Percentiles rank a stretch among this genome's conserved stretches.
These are phyloP conservation scores for Botrytis hyacinthi DNA, from an alignment of 2,329 filamentous ascomycete species.

Conservation along the genomic window DNA sequence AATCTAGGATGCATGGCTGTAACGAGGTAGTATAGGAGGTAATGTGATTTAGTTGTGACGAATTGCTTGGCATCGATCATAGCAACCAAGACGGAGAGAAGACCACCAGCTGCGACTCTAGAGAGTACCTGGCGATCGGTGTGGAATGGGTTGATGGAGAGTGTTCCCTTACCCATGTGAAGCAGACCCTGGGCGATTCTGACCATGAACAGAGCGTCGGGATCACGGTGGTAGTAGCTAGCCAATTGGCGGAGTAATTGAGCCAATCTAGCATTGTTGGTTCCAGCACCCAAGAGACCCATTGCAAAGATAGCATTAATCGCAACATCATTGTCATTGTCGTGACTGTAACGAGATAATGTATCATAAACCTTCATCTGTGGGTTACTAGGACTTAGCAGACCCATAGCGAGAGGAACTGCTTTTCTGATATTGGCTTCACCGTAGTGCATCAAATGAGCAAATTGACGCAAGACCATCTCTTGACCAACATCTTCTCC, in stretches of 20 bases:
- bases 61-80: slow-evolving; percentile 95
- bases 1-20: slow-evolving; percentile 97
- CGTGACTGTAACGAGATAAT: slow-evolving; percentile 93
- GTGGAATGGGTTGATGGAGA: slow-evolving; percentile 98
- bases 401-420: slow-evolving; percentile 92
- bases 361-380: slow-evolving; percentile 99
- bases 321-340: slow-evolving; percentile 97
- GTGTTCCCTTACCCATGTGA: slow-evolving; percentile 98
- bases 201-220: slow-evolving; percentile 97
- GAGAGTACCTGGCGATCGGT: slow-evolving; percentile 96
- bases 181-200: slow-evolving; percentile 95
- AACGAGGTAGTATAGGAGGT: slow-evolving; percentile 94
- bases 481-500: slow-evolving; percentile 97
- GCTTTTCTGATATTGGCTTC: slow-evolving; percentile 96
- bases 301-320: slow-evolving; percentile 99
- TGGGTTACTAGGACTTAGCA: slow-evolving; percentile 95
- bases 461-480: slow-evolving; percentile 97
- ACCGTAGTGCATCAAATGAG: slow-evolving; percentile 98
- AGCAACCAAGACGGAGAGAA: slow-evolving; percentile 85
- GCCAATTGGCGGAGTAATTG: slow-evolving; percentile 92
- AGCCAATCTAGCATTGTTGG: slow-evolving; percentile 94
- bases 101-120: slow-evolving; percentile 81
- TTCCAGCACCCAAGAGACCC: slow-evolving; percentile 93
- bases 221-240: slow-evolving; percentile 96
- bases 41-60: slow-evolving; percentile 68